Evolutionary conservation across 257 asterid genomes (phyloP).

Genomic region (Jaltomata sinuosa): DNA sequence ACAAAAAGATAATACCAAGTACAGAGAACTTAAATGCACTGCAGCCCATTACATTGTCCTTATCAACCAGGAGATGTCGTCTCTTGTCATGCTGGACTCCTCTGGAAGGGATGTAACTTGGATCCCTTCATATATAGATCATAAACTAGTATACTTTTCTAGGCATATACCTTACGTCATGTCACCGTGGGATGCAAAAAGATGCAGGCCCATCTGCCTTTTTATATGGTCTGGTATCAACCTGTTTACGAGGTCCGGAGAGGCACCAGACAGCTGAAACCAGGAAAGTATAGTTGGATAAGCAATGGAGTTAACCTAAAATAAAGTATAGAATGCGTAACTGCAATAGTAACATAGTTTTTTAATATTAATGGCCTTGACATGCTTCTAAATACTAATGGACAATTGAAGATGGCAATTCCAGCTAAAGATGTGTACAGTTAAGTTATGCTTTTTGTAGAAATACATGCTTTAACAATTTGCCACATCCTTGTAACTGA

Average conservation of each 20-base stretch:
- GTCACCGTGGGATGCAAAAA: constrained; percentile 51
- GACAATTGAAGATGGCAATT: background rate
- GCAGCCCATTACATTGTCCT: constrained; percentile 1
- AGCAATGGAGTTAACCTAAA: background rate
- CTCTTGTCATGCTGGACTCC: background rate
- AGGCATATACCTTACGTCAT: constrained; percentile 24
- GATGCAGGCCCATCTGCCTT: constrained; percentile 68
- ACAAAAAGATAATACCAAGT: background rate
- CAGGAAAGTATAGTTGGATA: background rate
- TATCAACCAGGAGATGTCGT: background rate
- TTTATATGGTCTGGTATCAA: constrained; percentile 82
- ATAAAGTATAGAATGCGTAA: background rate
- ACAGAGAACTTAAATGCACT: background rate
- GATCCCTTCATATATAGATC: constrained; percentile 1
- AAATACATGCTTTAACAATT: background rate
- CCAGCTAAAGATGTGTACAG: background rate
- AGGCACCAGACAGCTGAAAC: constrained; percentile 57
- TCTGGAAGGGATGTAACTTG: background rate
- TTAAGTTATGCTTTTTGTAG: background rate
- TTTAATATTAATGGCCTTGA: background rate
- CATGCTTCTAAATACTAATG: background rate
- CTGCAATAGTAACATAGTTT: background rate
- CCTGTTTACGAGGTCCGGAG: constrained; percentile 73
- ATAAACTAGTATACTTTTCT: background rate
- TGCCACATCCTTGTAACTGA: background rate